Base-by-base conservation (phyloP, 2,329 filamentous ascomycete species). In the Geoglossum cookeanum region DNA sequence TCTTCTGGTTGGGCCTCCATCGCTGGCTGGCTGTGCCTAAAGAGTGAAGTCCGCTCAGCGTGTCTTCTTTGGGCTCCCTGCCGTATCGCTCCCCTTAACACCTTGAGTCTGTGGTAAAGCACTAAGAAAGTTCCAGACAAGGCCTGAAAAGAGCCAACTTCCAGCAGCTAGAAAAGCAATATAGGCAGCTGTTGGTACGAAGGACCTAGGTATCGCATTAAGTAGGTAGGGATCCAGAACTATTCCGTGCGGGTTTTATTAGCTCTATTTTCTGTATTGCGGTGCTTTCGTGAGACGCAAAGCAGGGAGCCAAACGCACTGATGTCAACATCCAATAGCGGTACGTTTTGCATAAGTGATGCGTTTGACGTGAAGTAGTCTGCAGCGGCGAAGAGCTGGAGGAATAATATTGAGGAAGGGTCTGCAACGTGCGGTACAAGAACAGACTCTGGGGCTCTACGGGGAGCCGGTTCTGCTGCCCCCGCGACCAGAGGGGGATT, bases 211-310 rank as follows among this genome's bases (percentile, higher is more conserved):
- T 56, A 97, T 75, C 15, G 89, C 66, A 71, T 94, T 92, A 65
- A 83, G 71, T 45, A 94, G 60, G 66, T 84, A 97, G 0, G 89
- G 89, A 68, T 97, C 92, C 29, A 98, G 78, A 64, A 96, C 85
- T 68, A 82, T 70, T 63, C 42, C 15, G 5, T 22, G 11, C 22
- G 27, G 11, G 6, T 2, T 54, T 48, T 9, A 27, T 52, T 7
- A 48, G 33, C 55, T 35, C 4, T n/a, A 4, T 30, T 3, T 22
- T 6, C 13, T 58, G 8, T 27, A 58, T 22, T 59, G 56, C 29
- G 5, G 15, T 37, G 57, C 32, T 48, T 30, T 22, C 30, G 15
- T 33, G 17, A 2, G 32, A n/a, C 6, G 1, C 51, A 29, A 33
- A 49, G 39, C 49, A 44, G 11, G 27, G 5, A 49, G 22, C n/a